Conservation (phyloP, 805 yeast genomes). For the Ogataea angusta region DNA sequence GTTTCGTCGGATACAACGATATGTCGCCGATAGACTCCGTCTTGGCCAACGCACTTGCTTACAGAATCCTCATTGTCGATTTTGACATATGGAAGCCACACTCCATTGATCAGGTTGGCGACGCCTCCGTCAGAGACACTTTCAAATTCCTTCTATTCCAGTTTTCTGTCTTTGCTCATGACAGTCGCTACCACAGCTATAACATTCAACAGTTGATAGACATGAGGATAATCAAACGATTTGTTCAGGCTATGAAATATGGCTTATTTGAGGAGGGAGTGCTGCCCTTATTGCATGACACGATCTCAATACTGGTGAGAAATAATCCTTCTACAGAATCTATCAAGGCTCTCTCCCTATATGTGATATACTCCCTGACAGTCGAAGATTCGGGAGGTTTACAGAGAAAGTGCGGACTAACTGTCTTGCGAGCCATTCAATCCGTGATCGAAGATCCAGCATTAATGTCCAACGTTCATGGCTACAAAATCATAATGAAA, state of each 20-base stretch:
- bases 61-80: conserved; percentile 57
- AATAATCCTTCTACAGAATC: conserved; percentile 53
- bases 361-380: conserved; percentile 46
- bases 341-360: conserved; percentile 50
- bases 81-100: conserved; percentile 53
- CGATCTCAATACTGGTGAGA: conserved; percentile 39
- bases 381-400: conserved; percentile 19
- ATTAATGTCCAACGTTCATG: conserved; percentile 6
- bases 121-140: conserved; percentile 36
- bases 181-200: conserved; percentile 47
- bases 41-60: conserved; percentile 53
- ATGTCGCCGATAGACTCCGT: conserved; percentile 52
- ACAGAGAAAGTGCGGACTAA: conserved; percentile 32
- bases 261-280: conserved; percentile 37
- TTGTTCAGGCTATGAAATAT: conserved; percentile 49
- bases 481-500: conserved; percentile 42
- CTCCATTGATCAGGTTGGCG: conserved; percentile 15
- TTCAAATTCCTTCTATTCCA: conserved; percentile 56
- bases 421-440: conserved; percentile 37
- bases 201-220: conserved; percentile 52
- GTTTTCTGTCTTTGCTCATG: conserved; percentile 50
- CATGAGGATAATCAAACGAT: conserved; percentile 43
- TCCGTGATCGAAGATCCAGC: conserved; percentile 40
- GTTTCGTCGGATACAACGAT: conserved; percentile 55
- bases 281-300: conserved; percentile 36